phyloP scores from a whole-genome alignment of 2,329 filamentous ascomycete species.

The Pseudopithomyces chartarum region DNA sequence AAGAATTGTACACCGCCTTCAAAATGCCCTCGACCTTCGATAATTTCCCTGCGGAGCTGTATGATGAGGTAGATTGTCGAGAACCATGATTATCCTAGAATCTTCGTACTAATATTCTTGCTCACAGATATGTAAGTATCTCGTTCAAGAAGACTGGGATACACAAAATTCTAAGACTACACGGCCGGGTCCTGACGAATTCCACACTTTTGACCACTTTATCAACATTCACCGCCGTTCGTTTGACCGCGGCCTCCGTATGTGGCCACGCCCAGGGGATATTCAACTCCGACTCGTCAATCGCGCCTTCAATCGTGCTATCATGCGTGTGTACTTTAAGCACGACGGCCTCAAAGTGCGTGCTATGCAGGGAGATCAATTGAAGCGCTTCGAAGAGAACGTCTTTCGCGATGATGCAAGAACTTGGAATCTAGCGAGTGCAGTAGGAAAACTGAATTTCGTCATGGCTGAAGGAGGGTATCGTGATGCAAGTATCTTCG shows the following conservation, averaged over 20 bases:
- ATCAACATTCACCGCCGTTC: background rate
- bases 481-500: background rate
- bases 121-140: background rate
- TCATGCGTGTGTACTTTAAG: background rate
- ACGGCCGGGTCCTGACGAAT: background rate
- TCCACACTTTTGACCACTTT: background rate
- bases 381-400: background rate
- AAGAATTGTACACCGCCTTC: background rate
- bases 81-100: too few relatives aligned
- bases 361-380: background rate
- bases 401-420: background rate
- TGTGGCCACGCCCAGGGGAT: background rate
- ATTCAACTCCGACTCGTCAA: background rate
- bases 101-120: background rate
- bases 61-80: background rate
- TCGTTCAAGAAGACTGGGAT: background rate
- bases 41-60: background rate
- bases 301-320: constrained; percentile 2
- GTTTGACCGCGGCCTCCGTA: background rate
- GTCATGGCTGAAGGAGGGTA: background rate
- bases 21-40: background rate
- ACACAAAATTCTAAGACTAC: too few relatives aligned
- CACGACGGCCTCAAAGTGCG: background rate
- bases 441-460: background rate
- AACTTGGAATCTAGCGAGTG: background rate